These are phyloP conservation scores for Calonectria hongkongensis DNA, from an alignment of 2,329 filamentous ascomycete genomes.

Conservation along the genomic window DNA sequence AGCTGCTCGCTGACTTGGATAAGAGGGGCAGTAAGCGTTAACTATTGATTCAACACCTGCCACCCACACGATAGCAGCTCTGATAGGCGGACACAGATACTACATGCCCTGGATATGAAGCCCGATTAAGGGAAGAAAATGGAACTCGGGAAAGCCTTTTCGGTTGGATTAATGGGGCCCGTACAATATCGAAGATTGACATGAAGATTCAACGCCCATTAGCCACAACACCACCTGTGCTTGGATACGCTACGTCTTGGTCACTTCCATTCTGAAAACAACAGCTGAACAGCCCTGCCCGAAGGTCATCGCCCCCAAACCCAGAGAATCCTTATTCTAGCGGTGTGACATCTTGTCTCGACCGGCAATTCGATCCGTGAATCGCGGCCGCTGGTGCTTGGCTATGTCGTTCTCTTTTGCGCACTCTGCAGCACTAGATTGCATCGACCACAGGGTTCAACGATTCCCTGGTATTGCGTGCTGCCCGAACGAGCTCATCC, in stretches of 20 bases:
- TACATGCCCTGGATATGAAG: no score
- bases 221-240: no score
- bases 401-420: not conserved
- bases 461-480: not conserved
- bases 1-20: not conserved
- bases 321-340: not conserved
- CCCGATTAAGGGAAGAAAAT: no score
- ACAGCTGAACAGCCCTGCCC: not conserved
- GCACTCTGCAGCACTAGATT: no score
- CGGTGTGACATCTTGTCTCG: not conserved
- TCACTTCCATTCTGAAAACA: not conserved
- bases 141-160: not conserved
- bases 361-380: conserved; percentile 2
- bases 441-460: not conserved
- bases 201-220: not conserved
- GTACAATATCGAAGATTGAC: not conserved
- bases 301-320: no score
- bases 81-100: not conserved
- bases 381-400: not conserved
- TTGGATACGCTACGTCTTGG: not conserved
- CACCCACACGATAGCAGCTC: not conserved
- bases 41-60: not conserved
- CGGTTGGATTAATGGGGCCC: not conserved
- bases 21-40: not conserved
- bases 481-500: not conserved